Conservation (phyloP, 2,329 filamentous ascomycete species). For the Pestalotiopsis sp. region DNA sequence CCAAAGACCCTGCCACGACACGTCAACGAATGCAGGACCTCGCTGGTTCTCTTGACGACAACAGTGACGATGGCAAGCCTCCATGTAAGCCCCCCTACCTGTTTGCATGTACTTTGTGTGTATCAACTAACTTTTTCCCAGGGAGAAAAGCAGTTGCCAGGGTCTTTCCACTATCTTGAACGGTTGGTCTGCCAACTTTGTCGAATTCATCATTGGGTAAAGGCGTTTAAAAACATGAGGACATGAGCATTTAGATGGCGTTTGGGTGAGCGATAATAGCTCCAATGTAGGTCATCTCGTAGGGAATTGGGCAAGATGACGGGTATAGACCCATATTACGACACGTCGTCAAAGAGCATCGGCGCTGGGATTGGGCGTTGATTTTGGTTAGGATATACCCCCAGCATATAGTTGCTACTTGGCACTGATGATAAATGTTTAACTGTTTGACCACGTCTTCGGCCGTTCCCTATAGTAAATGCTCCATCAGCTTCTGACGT, state of each 20-base stretch:
- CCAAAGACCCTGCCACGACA: constrained; percentile 18
- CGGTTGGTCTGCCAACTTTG: neutral
- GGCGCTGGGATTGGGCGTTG: constrained; percentile 3
- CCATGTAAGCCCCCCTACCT: constrained; percentile 33
- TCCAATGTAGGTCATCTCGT: neutral
- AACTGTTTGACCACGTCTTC: neutral
- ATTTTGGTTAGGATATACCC: constrained; percentile 9
- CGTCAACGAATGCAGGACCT: constrained; percentile 31
- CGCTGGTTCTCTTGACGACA: constrained; percentile 31
- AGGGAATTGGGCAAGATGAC: neutral
- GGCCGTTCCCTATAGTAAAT: too few species aligned
- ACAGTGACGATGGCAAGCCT: constrained; percentile 34
- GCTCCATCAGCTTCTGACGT: too few species aligned
- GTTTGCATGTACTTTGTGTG: too few species aligned
- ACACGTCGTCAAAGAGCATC: neutral
- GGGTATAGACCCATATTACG: neutral
- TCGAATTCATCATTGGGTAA: neutral
- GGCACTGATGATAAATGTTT: neutral
- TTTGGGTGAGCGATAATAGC: constrained; percentile 21
- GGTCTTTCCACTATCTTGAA: constrained; percentile 39
- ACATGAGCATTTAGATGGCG: neutral
- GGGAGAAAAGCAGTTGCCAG: constrained; percentile 47
- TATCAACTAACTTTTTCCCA: constrained; percentile 28
- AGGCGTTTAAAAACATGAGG: constrained; percentile 25
- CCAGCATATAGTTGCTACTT: neutral